A percentile compares a stretch with the other conserved stretches of the same genome.
These are phyloP conservation scores for Furcasterigmium sp. DNA, from an alignment of 2,329 filamentous ascomycete species.

Conservation along the genomic window DNA sequence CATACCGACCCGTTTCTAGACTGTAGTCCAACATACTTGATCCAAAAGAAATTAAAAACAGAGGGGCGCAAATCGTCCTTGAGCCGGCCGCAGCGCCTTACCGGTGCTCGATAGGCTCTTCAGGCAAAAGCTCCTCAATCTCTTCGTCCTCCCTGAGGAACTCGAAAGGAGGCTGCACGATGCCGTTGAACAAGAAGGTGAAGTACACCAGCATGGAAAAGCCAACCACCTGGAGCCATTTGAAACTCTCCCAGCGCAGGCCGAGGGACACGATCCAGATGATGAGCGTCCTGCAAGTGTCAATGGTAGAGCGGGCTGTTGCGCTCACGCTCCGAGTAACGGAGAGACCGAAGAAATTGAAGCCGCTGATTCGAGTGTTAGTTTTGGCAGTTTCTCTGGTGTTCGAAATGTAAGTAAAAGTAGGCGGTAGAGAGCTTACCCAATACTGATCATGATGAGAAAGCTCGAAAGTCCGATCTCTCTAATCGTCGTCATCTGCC, in stretches of 20 bases:
- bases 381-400: no score
- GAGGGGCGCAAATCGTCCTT: no score
- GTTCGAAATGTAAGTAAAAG: slow-evolving; percentile 9
- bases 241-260: slow-evolving; percentile 95
- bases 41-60: no score
- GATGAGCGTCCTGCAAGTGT: slow-evolving; percentile 94
- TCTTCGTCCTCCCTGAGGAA: slow-evolving; percentile 52
- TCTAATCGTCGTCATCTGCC: slow-evolving; percentile 68
- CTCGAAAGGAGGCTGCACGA: slow-evolving; percentile 77
- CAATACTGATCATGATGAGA: slow-evolving; percentile 95
- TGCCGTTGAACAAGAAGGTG: slow-evolving; percentile 93
- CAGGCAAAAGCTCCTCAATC: slow-evolving; percentile 65
- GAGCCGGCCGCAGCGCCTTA: no score
- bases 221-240: slow-evolving; percentile 88
- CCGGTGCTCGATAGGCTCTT: slow-evolving; percentile 75
- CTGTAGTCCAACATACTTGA: no score
- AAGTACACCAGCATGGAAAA: slow-evolving; percentile 91
- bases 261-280: slow-evolving; percentile 95
- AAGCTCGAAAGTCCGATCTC: slow-evolving; percentile 72
- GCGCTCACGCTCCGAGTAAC: slow-evolving; percentile 88
- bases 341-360: slow-evolving; percentile 97
- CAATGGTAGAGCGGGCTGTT: slow-evolving; percentile 90
- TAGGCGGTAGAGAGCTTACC: slow-evolving; percentile 48
- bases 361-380: slow-evolving; percentile 63
- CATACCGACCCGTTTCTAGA: no score